phyloP scores from a whole-genome alignment of 768 basidiomycete species.

The Roridomyces roridus region DNA sequence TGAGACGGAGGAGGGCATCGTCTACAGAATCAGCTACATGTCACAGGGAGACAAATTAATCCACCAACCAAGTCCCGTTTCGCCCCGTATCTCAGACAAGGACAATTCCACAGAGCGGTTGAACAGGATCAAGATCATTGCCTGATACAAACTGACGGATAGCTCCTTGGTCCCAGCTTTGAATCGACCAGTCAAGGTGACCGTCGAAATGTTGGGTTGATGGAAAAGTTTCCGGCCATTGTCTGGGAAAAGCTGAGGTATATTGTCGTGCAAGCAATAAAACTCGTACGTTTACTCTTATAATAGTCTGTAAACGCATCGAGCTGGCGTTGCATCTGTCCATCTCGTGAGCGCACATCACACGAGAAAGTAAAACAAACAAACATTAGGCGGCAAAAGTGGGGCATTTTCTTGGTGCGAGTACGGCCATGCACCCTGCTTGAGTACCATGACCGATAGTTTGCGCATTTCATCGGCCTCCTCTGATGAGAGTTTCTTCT shows the following conservation, averaged over 20 bases:
- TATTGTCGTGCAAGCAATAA: not conserved
- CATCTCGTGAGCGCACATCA: constrained; percentile 18
- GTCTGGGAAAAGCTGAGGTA: not conserved
- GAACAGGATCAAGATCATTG: constrained; percentile 85
- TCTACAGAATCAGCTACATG: constrained; percentile 49
- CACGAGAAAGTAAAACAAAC: constrained; percentile 24
- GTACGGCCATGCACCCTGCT: constrained; percentile 90
- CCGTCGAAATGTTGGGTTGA: constrained; percentile 88
- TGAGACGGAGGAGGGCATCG: constrained; percentile 74
- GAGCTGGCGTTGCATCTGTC: constrained; percentile 78
- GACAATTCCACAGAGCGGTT: constrained; percentile 67
- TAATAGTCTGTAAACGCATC: constrained; percentile 73
- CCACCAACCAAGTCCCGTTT: constrained; percentile 74
- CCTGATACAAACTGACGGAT: constrained; percentile 90
- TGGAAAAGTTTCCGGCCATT: constrained; percentile 60
- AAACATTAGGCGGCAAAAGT: constrained; percentile 59
- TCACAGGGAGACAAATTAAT: not conserved
- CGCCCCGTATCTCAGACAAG: constrained; percentile 70
- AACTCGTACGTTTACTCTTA: constrained; percentile 72
- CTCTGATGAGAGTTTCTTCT: no score
- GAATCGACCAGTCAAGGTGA: constrained; percentile 77
- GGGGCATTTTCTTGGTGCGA: constrained; percentile 54
- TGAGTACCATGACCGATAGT: constrained; percentile 82
- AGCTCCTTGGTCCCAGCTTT: constrained; percentile 79
- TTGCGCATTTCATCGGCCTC: constrained; percentile 48